Evolutionary conservation across 768 basidiomycete genomes (phyloP).

Genomic region (Chiua virens): DNA sequence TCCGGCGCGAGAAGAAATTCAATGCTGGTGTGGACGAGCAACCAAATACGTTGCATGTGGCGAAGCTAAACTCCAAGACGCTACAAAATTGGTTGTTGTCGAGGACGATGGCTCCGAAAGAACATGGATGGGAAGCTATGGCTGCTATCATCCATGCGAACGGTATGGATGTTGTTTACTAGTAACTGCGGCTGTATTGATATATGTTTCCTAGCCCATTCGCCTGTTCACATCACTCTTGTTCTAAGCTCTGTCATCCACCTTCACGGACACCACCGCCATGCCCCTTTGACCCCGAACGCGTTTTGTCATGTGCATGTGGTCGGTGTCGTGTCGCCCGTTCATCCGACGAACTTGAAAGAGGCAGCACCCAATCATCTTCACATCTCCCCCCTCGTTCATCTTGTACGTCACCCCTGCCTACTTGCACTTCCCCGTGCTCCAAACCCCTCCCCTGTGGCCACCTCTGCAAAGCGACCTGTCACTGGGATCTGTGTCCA

Average conservation of each 20-base stretch:
- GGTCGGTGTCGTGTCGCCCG: slow-evolving; percentile 48
- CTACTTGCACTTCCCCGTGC: slow-evolving; percentile 74
- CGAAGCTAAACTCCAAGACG: slow-evolving; percentile 48
- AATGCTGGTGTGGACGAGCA: slow-evolving; percentile 83
- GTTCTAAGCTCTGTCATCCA: slow-evolving; percentile 76
- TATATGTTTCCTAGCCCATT: slow-evolving; percentile 45
- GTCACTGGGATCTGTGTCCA: slow-evolving; percentile 80
- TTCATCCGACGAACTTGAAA: slow-evolving; percentile 36
- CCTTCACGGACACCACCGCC: slow-evolving; percentile 53
- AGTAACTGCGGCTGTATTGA: not conserved
- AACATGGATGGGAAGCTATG: slow-evolving; percentile 65
- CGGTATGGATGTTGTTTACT: slow-evolving; percentile 38
- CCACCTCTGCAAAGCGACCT: slow-evolving; percentile 68
- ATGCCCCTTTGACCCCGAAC: slow-evolving; percentile 74
- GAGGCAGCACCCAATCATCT: not conserved
- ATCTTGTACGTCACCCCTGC: slow-evolving; percentile 73
- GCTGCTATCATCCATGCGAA: slow-evolving; percentile 61
- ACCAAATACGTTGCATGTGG: slow-evolving; percentile 64
- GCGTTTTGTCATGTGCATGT: slow-evolving; percentile 79
- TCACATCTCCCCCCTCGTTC: slow-evolving; percentile 40
- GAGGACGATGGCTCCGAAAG: slow-evolving; percentile 35
- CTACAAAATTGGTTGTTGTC: slow-evolving; percentile 26
- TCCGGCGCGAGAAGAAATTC: slow-evolving; percentile 46
- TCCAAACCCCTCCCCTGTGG: slow-evolving; percentile 66
- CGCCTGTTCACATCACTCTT: slow-evolving; percentile 77